These are phyloP conservation scores for Heterobasidion occidentale DNA, from an alignment of 1,284 basidiomycete genomes.

Conservation along the genomic window DNA sequence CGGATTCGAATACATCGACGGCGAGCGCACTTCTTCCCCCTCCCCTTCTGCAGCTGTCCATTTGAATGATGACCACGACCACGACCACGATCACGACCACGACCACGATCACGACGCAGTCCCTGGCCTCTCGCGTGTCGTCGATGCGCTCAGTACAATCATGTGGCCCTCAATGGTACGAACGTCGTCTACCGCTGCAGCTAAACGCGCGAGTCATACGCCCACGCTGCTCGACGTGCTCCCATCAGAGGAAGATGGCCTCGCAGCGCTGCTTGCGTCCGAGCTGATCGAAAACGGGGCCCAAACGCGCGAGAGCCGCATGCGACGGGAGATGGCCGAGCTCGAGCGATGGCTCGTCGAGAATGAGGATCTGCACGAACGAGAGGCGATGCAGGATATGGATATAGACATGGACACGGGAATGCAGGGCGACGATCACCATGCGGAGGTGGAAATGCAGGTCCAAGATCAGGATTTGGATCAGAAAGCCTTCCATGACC, in stretches of 20 bases:
- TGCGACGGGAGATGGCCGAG: conserved; percentile 46
- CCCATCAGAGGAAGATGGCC: conserved; percentile 2
- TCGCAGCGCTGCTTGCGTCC: conserved; percentile 23
- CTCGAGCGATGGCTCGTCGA: conserved; percentile 57
- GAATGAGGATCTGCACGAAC: conserved; percentile 22
- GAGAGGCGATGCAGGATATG: conserved; percentile 11
- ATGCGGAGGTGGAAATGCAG: background rate
- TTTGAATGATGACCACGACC: background rate
- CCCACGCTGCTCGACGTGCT: conserved; percentile 10
- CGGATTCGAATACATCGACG: conserved; percentile 69
- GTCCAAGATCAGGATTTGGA: background rate
- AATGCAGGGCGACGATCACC: too few species aligned
- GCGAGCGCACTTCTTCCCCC: conserved; percentile 13
- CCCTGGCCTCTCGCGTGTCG: conserved; percentile 54
- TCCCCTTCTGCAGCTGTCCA: background rate
- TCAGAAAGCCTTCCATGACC: background rate
- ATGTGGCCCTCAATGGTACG: conserved; percentile 77
- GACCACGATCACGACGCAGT: conserved; percentile 16
- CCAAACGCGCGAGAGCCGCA: conserved; percentile 20
- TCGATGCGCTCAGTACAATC: conserved; percentile 73
- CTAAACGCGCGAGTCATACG: conserved; percentile 20
- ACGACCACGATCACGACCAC: conserved; percentile 1
- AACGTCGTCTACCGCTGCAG: conserved; percentile 16
- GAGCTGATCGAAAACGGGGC: conserved; percentile 4
- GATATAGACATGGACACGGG: conserved; percentile 5